Evolutionary conservation across 2,329 filamentous ascomycete genomes (phyloP), one percentile per base, ranked within the genome.

Genomic region (Ophidiomyces ophidiicola): DNA sequence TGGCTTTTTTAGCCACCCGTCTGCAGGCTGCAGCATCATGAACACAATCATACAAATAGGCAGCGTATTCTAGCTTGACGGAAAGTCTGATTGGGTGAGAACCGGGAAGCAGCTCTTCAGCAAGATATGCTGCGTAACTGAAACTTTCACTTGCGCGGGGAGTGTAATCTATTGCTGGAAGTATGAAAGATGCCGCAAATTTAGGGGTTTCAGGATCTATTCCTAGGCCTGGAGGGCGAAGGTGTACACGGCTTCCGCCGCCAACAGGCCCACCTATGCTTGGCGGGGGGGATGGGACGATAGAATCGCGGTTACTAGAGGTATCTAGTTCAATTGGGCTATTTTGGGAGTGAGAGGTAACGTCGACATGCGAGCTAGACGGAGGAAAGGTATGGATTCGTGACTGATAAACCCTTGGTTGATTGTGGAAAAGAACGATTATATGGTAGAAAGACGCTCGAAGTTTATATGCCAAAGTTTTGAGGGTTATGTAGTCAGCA

Each of bases 401-500:
- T 53, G 75, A 70, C 24, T 70, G 66, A 31, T 78, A 79, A 41
- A 94, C 74, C 0, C 80, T 71, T 0, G 88, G 88, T 38, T 84
- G 77, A 61, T 94, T 94, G 65, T 94, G 85, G 56, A 94, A 96
- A 8, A 96, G 72, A 39, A 93, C 90, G 58, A 94, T 94, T 48
- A 98, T 85, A 63, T 98, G 88, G 52, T 92, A 90, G 57, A 96
- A 93, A 14, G 85, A 93, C 11, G 90, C 90, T 44, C 85, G 79
- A 10, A 98, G 71, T 61, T 96, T 98, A 57, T 85, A 84, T 14
- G 83, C 80, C 46, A 98, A 71, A 31, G 96, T 87, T 54, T 86
- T 87, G 42, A 94, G 76, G 58, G 93, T 87, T 53, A 69, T 76
- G 61, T 78, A 84, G 53, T 75, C 80, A 49, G 71, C 78, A 41